These are phyloP conservation scores for Aspergillus texensis DNA, from an alignment of 2,329 filamentous ascomycete species.

Conservation along the genomic window DNA sequence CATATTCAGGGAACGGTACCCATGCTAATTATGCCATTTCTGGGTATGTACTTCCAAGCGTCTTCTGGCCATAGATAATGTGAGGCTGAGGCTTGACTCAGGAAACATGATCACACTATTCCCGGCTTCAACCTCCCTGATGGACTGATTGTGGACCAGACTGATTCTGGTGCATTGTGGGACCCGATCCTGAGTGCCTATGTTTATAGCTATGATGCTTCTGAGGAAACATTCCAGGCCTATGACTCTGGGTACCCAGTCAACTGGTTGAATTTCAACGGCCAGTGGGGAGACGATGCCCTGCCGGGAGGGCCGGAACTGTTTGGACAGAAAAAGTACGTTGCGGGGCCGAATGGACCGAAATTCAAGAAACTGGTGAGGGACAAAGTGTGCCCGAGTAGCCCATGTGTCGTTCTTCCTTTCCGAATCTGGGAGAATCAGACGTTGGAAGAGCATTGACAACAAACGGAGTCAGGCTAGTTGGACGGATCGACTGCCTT, in stretches of 20 bases:
- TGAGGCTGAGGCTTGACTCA: slow-evolving; percentile 16
- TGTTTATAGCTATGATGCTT: slow-evolving; percentile 56
- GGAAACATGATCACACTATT: slow-evolving; percentile 65
- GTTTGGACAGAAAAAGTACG: slow-evolving; percentile 60
- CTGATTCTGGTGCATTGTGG: slow-evolving; percentile 60
- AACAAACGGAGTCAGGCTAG: neutral
- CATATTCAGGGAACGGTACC: slow-evolving; percentile 62
- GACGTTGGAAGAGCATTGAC: slow-evolving; percentile 10
- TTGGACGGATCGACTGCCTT: neutral
- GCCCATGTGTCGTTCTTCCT: slow-evolving; percentile 48
- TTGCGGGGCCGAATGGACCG: slow-evolving; percentile 63
- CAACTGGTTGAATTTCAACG: slow-evolving; percentile 59
- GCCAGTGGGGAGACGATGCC: slow-evolving; percentile 65
- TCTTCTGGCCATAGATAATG: neutral
- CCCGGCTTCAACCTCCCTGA: slow-evolving; percentile 60
- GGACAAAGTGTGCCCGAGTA: slow-evolving; percentile 58
- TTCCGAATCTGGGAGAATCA: slow-evolving; percentile 29
- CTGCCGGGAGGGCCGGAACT: slow-evolving; percentile 55
- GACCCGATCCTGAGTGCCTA: slow-evolving; percentile 61
- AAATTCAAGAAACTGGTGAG: slow-evolving; percentile 61
- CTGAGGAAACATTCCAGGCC: slow-evolving; percentile 48
- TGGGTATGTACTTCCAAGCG: slow-evolving; percentile 39
- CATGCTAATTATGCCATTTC: slow-evolving; percentile 66
- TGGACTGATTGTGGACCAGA: slow-evolving; percentile 58
- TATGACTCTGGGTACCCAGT: slow-evolving; percentile 52